These are phyloP conservation scores for Nakazawaea peltata DNA, from an alignment of 805 yeast species.

Conservation along the genomic window DNA sequence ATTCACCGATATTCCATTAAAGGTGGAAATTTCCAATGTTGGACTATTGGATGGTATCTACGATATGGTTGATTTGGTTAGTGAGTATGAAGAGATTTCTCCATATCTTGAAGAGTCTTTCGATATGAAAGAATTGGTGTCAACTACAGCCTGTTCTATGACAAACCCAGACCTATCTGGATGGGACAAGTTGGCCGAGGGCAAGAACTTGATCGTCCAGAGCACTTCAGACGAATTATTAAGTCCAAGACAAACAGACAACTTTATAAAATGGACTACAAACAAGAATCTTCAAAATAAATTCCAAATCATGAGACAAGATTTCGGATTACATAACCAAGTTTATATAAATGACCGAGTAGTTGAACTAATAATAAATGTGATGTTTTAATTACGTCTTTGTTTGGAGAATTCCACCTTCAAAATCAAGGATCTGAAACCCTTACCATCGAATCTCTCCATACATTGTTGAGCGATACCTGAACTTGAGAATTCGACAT, in stretches of 20 bases:
- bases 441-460: slow-evolving; percentile 76
- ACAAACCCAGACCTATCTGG: not conserved
- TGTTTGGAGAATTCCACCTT: slow-evolving; percentile 55
- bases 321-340: slow-evolving; percentile 59
- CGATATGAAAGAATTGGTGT: too few species aligned
- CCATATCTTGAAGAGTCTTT: too few species aligned
- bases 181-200: too few species aligned
- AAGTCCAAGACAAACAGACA: slow-evolving; percentile 37
- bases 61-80: slow-evolving; percentile 38
- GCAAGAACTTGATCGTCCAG: slow-evolving; percentile 50
- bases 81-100: too few species aligned
- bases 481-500: slow-evolving; percentile 70
- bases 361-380: slow-evolving; percentile 15
- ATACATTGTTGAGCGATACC: slow-evolving; percentile 70
- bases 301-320: slow-evolving; percentile 21
- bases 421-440: slow-evolving; percentile 84
- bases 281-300: slow-evolving; percentile 11
- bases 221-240: slow-evolving; percentile 64
- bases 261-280: slow-evolving; percentile 27
- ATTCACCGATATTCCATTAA: not conserved
- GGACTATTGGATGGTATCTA: slow-evolving; percentile 65
- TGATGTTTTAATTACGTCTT: slow-evolving; percentile 13
- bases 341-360: slow-evolving; percentile 41
- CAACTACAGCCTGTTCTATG: too few species aligned
- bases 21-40: slow-evolving; percentile 15